Conservation (phyloP, 1,284 basidiomycete species). For the Abortiporus biennis region DNA sequence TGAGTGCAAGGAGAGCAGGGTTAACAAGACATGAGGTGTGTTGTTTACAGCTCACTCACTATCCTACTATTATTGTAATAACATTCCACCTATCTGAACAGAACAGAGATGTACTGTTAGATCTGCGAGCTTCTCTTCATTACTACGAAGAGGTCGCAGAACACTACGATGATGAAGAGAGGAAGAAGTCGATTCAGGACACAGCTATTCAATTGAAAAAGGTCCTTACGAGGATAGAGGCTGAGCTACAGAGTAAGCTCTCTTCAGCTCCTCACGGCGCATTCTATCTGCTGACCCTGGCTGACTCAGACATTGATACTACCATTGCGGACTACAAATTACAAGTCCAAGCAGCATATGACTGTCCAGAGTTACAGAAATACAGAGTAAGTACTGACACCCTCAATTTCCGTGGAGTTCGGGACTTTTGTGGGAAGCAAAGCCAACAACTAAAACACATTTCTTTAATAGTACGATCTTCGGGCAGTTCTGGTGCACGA, state of each 20-base stretch:
- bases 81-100: slow-evolving; percentile 23
- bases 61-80: not conserved
- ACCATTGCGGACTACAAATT: slow-evolving; percentile 38
- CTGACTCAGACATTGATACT: slow-evolving; percentile 42
- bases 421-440: not conserved
- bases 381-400: slow-evolving; percentile 38
- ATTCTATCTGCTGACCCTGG: slow-evolving; percentile 1
- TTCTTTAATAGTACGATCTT: slow-evolving; percentile 63
- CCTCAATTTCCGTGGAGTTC: not conserved
- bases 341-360: slow-evolving; percentile 40
- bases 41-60: not conserved
- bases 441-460: not conserved
- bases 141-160: slow-evolving; percentile 67
- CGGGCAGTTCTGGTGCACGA: slow-evolving; percentile 70
- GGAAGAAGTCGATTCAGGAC: slow-evolving; percentile 35
- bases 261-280: not conserved
- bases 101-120: slow-evolving; percentile 55
- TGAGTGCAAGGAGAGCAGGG: slow-evolving; percentile 38
- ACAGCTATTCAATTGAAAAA: slow-evolving; percentile 44
- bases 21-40: slow-evolving; percentile 53
- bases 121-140: slow-evolving; percentile 51
- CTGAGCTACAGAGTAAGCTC: slow-evolving; percentile 45
- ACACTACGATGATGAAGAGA: slow-evolving; percentile 37
- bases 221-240: slow-evolving; percentile 45
- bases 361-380: slow-evolving; percentile 56